Conservation (phyloP, 2,329 filamentous ascomycete species). For the Juglanconis oblonga region DNA sequence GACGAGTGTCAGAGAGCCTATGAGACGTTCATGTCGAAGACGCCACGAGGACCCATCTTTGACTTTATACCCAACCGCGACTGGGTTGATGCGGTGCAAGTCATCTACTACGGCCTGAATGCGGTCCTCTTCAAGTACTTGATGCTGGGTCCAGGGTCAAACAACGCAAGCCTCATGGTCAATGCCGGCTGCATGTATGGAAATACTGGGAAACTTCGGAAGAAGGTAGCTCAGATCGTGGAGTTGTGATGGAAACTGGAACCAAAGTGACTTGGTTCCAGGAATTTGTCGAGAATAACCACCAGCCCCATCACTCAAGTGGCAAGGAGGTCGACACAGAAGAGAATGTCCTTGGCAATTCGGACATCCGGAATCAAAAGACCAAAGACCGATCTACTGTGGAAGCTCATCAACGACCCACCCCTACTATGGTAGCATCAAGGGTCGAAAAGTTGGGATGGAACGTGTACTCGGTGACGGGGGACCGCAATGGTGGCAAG, state of each 20-base stretch:
- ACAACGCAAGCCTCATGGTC: slow-evolving; percentile 50
- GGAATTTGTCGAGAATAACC: background rate
- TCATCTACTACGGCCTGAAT: slow-evolving; percentile 44
- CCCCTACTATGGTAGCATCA: no score
- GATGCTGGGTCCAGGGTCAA: slow-evolving; percentile 50
- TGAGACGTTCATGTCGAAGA: slow-evolving; percentile 58
- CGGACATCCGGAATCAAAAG: no score
- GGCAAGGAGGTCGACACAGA: no score
- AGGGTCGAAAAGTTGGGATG: no score
- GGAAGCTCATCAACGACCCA: no score
- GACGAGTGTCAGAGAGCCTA: slow-evolving; percentile 70
- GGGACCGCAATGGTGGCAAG: no score
- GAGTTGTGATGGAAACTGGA: slow-evolving; percentile 25
- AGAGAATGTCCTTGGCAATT: no score
- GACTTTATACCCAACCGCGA: slow-evolving; percentile 42
- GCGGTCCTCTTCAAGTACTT: slow-evolving; percentile 54
- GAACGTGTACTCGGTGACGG: no score
- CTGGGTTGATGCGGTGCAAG: slow-evolving; percentile 44
- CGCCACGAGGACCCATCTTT: slow-evolving; percentile 38
- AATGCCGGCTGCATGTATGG: slow-evolving; percentile 57
- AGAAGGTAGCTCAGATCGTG: slow-evolving; percentile 32
- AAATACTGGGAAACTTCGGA: slow-evolving; percentile 47
- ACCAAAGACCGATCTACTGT: no score
- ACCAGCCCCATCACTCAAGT: background rate
- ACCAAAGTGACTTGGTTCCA: background rate